Evolutionary conservation across 2,329 filamentous ascomycete species (phyloP).

Genomic region (Sclerotiophoma versabilis): DNA sequence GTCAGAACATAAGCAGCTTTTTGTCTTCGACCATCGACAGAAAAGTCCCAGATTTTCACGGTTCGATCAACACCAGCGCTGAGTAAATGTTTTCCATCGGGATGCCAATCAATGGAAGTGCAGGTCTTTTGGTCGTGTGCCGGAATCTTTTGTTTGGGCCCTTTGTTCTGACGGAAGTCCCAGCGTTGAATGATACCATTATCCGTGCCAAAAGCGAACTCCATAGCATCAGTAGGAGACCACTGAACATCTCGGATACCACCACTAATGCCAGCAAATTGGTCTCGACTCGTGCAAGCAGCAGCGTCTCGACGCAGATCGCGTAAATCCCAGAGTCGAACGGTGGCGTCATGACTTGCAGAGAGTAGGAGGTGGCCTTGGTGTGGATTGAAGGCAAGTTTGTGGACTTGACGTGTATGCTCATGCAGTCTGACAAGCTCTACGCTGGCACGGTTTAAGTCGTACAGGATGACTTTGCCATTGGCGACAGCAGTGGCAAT

Average conservation of each 20-base stretch:
- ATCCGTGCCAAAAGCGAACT: conserved; percentile 71
- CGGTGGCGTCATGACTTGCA: conserved; percentile 69
- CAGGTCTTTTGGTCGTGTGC: conserved; percentile 66
- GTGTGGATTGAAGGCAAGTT: conserved; percentile 69
- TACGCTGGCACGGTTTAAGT: conserved; percentile 66
- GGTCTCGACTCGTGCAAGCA: conserved; percentile 62
- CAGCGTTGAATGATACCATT: conserved; percentile 69
- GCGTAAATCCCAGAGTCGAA: conserved; percentile 70
- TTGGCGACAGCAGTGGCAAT: conserved; percentile 71
- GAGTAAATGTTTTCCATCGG: conserved; percentile 69
- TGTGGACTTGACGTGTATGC: conserved; percentile 70
- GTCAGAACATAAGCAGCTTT: conserved; percentile 66
- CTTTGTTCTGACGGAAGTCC: conserved; percentile 66
- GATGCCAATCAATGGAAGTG: conserved; percentile 71
- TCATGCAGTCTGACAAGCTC: conserved; percentile 69
- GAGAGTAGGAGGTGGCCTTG: conserved; percentile 67
- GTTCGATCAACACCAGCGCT: conserved; percentile 69
- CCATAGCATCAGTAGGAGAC: conserved; percentile 68
- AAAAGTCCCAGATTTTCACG: conserved; percentile 71
- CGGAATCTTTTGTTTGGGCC: conserved; percentile 65
- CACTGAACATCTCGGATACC: conserved; percentile 70
- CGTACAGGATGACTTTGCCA: conserved; percentile 70
- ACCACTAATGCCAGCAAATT: conserved; percentile 65
- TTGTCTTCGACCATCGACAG: conserved; percentile 62
- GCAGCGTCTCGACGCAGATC: conserved; percentile 60